Percentiles rank a stretch among this genome's conserved stretches.
These are phyloP conservation scores for Penicillium sclerotiorum DNA, from an alignment of 2,329 filamentous ascomycete species.

Conservation along the genomic window DNA sequence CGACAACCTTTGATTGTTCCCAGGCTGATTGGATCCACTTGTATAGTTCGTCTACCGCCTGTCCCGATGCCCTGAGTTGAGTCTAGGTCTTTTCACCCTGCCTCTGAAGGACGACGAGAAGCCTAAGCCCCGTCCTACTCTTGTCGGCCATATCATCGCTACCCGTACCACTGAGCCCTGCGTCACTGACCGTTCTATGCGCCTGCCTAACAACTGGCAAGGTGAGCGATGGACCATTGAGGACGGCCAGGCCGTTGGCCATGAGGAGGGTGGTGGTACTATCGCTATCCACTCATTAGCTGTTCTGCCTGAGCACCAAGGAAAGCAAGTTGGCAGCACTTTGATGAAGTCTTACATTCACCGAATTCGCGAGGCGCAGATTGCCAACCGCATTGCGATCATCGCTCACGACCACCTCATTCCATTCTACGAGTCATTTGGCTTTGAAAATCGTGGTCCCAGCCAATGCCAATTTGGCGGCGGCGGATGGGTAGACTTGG, in stretches of 20 bases:
- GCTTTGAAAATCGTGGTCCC: constrained; percentile 69
- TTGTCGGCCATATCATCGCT: constrained; percentile 77
- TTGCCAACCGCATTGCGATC: constrained; percentile 73
- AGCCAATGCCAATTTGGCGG: constrained; percentile 75
- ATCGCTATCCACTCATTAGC: constrained; percentile 82
- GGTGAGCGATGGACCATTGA: constrained; percentile 45
- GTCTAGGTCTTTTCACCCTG: constrained; percentile 75
- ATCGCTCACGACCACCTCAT: constrained; percentile 76
- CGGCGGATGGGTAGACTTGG: constrained; percentile 82
- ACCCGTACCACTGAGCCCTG: constrained; percentile 66
- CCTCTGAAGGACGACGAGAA: constrained; percentile 51
- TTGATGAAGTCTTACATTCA: constrained; percentile 77
- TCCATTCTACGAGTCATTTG: constrained; percentile 73
- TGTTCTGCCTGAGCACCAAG: constrained; percentile 74
- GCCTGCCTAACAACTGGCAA: constrained; percentile 68
- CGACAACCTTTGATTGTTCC: not conserved
- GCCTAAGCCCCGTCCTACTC: constrained; percentile 62
- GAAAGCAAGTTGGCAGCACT: constrained; percentile 71
- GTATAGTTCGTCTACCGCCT: constrained; percentile 75
- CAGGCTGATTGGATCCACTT: constrained; percentile 16
- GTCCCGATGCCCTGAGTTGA: constrained; percentile 72
- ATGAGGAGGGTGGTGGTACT: constrained; percentile 72
- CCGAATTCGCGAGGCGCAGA: constrained; percentile 69
- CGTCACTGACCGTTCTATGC: constrained; percentile 78
- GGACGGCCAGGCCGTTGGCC: constrained; percentile 58